Percentiles rank a stretch among this genome's conserved stretches.
These are phyloP conservation scores for Magnolia officinalis DNA, from an alignment of 164 flowering plant genomes.

Conservation along the genomic window DNA sequence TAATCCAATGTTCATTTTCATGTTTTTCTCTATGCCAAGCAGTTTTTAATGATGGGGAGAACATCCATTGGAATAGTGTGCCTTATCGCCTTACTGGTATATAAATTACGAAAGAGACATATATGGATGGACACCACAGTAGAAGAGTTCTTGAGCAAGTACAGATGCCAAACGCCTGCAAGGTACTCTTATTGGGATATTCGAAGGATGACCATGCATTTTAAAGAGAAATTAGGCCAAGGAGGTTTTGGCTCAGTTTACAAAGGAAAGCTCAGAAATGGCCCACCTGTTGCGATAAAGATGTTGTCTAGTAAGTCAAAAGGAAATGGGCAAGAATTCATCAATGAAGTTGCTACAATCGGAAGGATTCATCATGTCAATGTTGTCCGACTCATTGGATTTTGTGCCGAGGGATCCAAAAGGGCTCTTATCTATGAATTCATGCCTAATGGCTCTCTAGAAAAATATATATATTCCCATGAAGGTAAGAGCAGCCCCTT, in stretches of 20 bases:
- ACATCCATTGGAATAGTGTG: neutral
- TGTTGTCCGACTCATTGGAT: constrained; percentile 4
- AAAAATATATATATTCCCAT: neutral
- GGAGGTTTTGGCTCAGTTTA: constrained; percentile 47
- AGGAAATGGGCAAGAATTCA: constrained; percentile 7
- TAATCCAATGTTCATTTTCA: too few relatives aligned
- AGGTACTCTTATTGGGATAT: constrained; percentile 33
- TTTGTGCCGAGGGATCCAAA: neutral
- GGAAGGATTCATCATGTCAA: constrained; percentile 12
- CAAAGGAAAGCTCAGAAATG: constrained; percentile 37
- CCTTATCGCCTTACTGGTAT: neutral
- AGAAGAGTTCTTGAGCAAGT: neutral
- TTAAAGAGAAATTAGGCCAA: constrained; percentile 34
- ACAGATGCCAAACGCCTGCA: constrained; percentile 12
- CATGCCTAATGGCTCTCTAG: constrained; percentile 15
- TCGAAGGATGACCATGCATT: constrained; percentile 33
- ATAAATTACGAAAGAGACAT: neutral
- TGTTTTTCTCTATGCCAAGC: too few relatives aligned
- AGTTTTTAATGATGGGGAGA: neutral
- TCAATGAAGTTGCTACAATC: constrained; percentile 6
- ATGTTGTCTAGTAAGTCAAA: constrained; percentile 1
- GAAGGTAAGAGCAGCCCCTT: neutral
- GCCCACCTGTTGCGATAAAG: constrained; percentile 37
- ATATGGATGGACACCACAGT: constrained; percentile 2
- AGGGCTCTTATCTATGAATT: constrained; percentile 13